phyloP scores from a whole-genome alignment of 2,329 filamentous ascomycete species.

The Talaromyces marneffei region DNA sequence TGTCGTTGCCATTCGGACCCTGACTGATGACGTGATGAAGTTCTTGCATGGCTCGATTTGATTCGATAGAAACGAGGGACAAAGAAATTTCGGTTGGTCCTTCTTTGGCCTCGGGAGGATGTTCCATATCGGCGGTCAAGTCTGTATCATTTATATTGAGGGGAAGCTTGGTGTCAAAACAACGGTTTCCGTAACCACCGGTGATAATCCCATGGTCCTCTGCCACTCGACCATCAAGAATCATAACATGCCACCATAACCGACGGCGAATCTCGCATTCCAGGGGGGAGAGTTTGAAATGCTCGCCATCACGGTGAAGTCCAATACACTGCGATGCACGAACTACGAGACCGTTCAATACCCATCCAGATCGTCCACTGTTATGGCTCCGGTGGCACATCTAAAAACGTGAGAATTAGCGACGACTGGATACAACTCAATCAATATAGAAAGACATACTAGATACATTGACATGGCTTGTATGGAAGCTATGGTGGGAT shows the following conservation, averaged over 20 bases:
- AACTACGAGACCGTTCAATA: slow-evolving; percentile 47
- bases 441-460: slow-evolving; percentile 20
- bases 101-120: background rate
- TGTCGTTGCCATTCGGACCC: background rate
- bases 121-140: slow-evolving; percentile 11
- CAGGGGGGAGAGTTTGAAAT: slow-evolving; percentile 48
- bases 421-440: background rate
- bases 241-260: slow-evolving; percentile 53
- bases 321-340: slow-evolving; percentile 51
- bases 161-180: slow-evolving; percentile 34
- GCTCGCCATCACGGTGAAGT: slow-evolving; percentile 54
- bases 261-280: slow-evolving; percentile 56
- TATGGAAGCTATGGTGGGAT: slow-evolving; percentile 30
- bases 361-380: slow-evolving; percentile 36
- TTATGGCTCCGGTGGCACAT: slow-evolving; percentile 21
- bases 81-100: background rate
- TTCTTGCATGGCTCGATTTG: background rate
- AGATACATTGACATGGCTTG: slow-evolving; percentile 36
- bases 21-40: background rate
- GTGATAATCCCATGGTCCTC: slow-evolving; percentile 55
- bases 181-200: slow-evolving; percentile 38
- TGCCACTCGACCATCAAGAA: slow-evolving; percentile 42
- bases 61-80: background rate
- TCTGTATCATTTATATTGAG: slow-evolving; percentile 3
- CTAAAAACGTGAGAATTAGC: slow-evolving; percentile 8